A percentile compares a stretch with the other conserved stretches of the same genome.
Evolutionary conservation across 176 grass and related monocot species (phyloP).

Genomic region (Lolium multiflorum): DNA sequence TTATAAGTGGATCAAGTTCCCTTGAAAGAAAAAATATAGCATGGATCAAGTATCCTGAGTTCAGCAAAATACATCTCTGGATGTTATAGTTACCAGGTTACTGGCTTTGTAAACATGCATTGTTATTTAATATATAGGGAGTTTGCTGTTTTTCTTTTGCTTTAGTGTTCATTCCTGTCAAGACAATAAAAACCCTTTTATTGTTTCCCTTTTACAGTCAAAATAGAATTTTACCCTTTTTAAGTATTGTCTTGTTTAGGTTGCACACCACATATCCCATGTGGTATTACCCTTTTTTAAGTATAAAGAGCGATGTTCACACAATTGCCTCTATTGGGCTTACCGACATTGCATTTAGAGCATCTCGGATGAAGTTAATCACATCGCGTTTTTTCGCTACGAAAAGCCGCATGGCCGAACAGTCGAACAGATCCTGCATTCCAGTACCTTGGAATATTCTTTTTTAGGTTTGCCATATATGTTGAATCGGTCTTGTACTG

Average conservation of each 20-base stretch:
- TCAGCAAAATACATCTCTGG: slow-evolving; percentile 25
- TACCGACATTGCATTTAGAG: neutral
- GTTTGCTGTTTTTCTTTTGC: slow-evolving; percentile 41
- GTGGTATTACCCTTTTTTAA: neutral
- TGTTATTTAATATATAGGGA: slow-evolving; percentile 15
- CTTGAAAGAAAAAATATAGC: slow-evolving; percentile 23
- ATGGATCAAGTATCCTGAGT: slow-evolving; percentile 34
- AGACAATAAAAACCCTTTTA: neutral
- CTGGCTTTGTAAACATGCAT: slow-evolving; percentile 35
- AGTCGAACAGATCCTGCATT: no score
- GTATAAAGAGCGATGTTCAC: neutral
- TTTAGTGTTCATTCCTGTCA: slow-evolving; percentile 19
- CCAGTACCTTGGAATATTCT: no score
- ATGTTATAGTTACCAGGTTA: slow-evolving; percentile 27
- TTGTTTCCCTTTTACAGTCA: slow-evolving; percentile 32
- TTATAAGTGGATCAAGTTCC: slow-evolving; percentile 37
- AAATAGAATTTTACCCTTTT: neutral
- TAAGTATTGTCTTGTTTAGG: neutral
- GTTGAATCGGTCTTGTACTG: no score
- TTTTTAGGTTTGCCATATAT: no score
- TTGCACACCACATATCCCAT: no score
- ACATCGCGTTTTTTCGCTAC: no score
- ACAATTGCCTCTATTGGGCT: slow-evolving; percentile 15
- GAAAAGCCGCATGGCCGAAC: no score
- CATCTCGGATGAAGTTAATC: no score